A percentile compares a stretch with the other conserved stretches of the same genome.
These are phyloP conservation scores for Nannizzia gypsea DNA, from an alignment of 2,329 filamentous ascomycete genomes.

Conservation along the genomic window DNA sequence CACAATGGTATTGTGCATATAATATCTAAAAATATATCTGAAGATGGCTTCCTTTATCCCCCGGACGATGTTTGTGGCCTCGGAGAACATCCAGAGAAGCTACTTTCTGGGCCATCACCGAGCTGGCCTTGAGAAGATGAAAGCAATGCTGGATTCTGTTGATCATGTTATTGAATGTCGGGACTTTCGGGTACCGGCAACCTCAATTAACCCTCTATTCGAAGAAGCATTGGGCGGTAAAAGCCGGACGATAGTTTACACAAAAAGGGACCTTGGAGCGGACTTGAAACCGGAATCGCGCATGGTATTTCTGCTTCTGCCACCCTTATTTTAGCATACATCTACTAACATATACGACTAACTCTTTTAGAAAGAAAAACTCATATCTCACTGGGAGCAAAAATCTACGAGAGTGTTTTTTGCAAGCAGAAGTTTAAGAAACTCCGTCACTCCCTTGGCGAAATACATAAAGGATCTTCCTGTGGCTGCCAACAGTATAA, in stretches of 20 bases:
- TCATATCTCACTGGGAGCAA: conserved; percentile 25
- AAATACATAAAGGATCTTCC: conserved; percentile 19
- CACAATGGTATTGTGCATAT: background rate
- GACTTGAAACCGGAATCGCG: conserved; percentile 30
- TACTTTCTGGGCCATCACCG: conserved; percentile 94
- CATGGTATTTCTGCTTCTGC: conserved; percentile 24
- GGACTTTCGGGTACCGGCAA: conserved; percentile 81
- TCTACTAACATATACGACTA: background rate
- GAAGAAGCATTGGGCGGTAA: conserved; percentile 63
- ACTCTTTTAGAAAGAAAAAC: conserved; percentile 21
- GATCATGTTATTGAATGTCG: conserved; percentile 89
- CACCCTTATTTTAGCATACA: background rate
- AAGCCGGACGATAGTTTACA: conserved; percentile 75
- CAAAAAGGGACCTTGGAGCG: conserved; percentile 66
- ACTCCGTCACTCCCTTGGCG: conserved; percentile 24
- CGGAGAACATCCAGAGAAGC: conserved; percentile 66
- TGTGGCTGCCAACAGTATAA: conserved; percentile 35
- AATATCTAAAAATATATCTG: background rate
- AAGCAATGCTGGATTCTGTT: conserved; percentile 63
- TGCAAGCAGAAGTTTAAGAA: conserved; percentile 21
- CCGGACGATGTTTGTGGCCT: conserved; percentile 58
- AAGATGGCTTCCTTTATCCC: conserved; percentile 50
- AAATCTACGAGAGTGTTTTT: conserved; percentile 26
- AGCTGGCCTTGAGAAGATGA: conserved; percentile 70
- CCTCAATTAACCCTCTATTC: conserved; percentile 80